These are phyloP conservation scores for Trichoderma sp. DNA, from an alignment of 2,329 filamentous ascomycete genomes.

Conservation along the genomic window DNA sequence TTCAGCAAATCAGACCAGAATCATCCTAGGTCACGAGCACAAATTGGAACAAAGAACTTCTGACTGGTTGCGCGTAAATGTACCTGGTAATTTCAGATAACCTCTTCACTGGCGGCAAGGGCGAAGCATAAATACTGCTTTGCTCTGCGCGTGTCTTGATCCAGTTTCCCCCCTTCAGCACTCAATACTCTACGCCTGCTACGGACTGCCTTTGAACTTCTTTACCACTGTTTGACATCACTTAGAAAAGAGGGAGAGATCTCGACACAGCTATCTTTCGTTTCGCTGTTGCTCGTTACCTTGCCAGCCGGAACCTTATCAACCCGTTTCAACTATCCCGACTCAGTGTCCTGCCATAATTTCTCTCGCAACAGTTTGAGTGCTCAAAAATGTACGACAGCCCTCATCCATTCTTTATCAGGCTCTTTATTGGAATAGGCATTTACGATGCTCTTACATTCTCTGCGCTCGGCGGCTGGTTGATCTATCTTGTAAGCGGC, in stretches of 20 bases:
- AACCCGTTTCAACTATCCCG: not conserved
- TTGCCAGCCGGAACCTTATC: not conserved
- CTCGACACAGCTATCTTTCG: not conserved
- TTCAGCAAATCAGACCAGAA: too few species aligned
- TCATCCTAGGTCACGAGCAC: too few species aligned
- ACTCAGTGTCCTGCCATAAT: not conserved
- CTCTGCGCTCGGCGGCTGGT: not conserved
- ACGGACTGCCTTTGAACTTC: not conserved
- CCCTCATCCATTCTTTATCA: too few species aligned
- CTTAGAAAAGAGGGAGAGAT: not conserved
- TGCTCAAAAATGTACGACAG: not conserved
- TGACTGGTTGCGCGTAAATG: not conserved
- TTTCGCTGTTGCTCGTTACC: not conserved
- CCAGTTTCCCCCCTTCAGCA: not conserved
- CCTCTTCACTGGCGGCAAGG: too few species aligned
- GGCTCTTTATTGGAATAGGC: too few species aligned
- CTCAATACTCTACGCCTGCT: not conserved
- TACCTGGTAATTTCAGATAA: fast-evolving
- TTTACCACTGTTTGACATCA: not conserved
- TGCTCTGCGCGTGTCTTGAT: not conserved
- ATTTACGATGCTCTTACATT: not conserved
- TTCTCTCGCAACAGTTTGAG: not conserved
- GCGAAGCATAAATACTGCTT: not conserved
- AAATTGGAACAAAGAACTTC: not conserved
- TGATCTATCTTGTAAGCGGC: not conserved